Conservation (phyloP, 2,329 filamentous ascomycete genomes). For the Lasiodiplodia theobromae region DNA sequence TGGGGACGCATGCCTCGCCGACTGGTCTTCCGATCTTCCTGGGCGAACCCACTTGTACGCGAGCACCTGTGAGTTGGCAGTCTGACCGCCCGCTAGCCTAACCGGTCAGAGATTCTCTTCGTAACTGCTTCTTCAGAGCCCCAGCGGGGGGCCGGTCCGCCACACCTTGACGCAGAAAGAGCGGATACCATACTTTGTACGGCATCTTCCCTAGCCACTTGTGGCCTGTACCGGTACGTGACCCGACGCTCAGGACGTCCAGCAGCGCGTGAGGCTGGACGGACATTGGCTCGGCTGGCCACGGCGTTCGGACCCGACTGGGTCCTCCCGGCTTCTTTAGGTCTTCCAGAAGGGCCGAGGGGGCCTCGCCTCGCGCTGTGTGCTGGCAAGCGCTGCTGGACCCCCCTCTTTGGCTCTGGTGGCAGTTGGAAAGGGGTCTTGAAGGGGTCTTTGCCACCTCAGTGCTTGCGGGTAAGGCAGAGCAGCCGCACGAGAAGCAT, state of each 20-base stretch:
- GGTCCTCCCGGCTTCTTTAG: slow-evolving; percentile 29
- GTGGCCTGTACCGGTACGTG: slow-evolving; percentile 2
- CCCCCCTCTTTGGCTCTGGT: slow-evolving; percentile 22
- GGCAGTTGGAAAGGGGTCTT: slow-evolving; percentile 24
- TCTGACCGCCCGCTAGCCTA: slow-evolving; percentile 23
- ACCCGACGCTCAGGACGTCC: slow-evolving; percentile 17
- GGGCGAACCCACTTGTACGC: slow-evolving; percentile 16
- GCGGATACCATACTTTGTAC: slow-evolving; percentile 9
- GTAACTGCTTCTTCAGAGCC: slow-evolving; percentile 4
- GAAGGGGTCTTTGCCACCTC: slow-evolving; percentile 29
- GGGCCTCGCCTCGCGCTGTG: slow-evolving; percentile 30
- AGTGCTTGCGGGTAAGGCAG: slow-evolving; percentile 29
- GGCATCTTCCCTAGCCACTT: slow-evolving; percentile 19
- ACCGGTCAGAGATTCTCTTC: slow-evolving; percentile 23
- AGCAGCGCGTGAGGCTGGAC: slow-evolving; percentile 18
- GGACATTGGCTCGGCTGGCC: background rate
- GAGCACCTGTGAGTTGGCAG: slow-evolving; percentile 26
- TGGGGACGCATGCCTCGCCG: slow-evolving; percentile 20
- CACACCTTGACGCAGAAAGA: slow-evolving; percentile 25
- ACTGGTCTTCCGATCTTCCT: slow-evolving; percentile 14
- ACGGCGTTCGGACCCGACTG: slow-evolving; percentile 15
- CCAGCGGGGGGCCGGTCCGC: slow-evolving; percentile 15
- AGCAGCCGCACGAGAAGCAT: slow-evolving; percentile 22
- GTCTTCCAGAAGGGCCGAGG: slow-evolving; percentile 28
- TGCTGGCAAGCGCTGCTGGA: slow-evolving; percentile 27